These are phyloP conservation scores for Aspergillus ochraceoroseus DNA, from an alignment of 2,329 filamentous ascomycete genomes.

Conservation along the genomic window DNA sequence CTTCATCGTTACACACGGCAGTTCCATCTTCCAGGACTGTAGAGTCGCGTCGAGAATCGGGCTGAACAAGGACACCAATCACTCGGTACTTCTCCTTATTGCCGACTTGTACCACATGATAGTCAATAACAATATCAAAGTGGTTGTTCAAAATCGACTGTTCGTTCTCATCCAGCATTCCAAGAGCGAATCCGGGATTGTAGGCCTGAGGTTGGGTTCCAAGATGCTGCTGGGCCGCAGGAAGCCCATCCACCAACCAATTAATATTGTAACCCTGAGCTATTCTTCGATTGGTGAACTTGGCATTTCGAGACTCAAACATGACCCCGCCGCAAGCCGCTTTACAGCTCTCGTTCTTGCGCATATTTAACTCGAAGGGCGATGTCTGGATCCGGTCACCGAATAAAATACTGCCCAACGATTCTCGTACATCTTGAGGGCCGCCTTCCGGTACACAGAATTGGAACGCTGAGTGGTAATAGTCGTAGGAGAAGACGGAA, in stretches of 20 bases:
- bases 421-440: slow-evolving; percentile 76
- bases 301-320: slow-evolving; percentile 60
- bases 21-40: slow-evolving; percentile 48
- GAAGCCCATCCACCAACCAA: slow-evolving; percentile 91
- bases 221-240: slow-evolving; percentile 75
- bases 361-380: slow-evolving; percentile 84
- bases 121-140: slow-evolving; percentile 90
- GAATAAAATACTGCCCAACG: slow-evolving; percentile 91
- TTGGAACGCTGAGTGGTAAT: slow-evolving; percentile 82
- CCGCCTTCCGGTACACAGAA: slow-evolving; percentile 79
- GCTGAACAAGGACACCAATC: slow-evolving; percentile 85
- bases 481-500: slow-evolving; percentile 93
- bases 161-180: slow-evolving; percentile 51
- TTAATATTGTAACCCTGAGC: slow-evolving; percentile 84
- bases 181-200: slow-evolving; percentile 83
- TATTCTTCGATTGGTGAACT: slow-evolving; percentile 80
- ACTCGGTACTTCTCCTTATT: slow-evolving; percentile 67
- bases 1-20: slow-evolving; percentile 59
- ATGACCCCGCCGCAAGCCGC: slow-evolving; percentile 65
- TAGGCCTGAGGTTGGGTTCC: slow-evolving; percentile 82
- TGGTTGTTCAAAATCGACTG: slow-evolving; percentile 77
- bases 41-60: slow-evolving; percentile 63
- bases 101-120: slow-evolving; percentile 65
- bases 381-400: slow-evolving; percentile 97
- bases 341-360: slow-evolving; percentile 80